phyloP scores from a whole-genome alignment of 768 basidiomycete genomes.

The Butyriboletus loyo region DNA sequence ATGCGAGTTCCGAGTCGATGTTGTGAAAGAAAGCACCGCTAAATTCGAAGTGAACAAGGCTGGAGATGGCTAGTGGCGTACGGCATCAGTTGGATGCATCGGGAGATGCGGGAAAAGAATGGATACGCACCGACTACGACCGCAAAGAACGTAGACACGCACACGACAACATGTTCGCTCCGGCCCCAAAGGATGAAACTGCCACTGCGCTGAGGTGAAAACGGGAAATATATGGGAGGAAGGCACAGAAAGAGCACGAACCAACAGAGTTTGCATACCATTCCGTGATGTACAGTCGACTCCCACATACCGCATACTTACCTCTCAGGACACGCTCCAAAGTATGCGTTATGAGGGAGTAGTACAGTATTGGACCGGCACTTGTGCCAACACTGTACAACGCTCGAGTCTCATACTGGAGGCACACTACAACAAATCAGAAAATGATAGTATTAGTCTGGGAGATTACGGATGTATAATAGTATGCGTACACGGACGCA shows the following conservation, averaged over 20 bases:
- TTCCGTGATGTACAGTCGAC: slow-evolving; percentile 25
- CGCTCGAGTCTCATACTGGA: no score
- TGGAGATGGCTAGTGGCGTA: slow-evolving; percentile 12
- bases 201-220: neutral
- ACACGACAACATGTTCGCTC: slow-evolving; percentile 11
- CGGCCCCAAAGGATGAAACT: slow-evolving; percentile 17
- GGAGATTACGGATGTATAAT: no score
- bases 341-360: no score
- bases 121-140: slow-evolving; percentile 13
- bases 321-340: no score
- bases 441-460: no score
- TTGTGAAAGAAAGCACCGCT: slow-evolving; percentile 15
- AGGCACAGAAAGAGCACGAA: neutral
- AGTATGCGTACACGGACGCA: no score
- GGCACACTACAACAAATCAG: no score
- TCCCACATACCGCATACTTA: no score
- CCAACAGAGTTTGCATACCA: slow-evolving; percentile 29
- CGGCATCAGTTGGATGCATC: neutral
- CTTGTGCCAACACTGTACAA: no score
- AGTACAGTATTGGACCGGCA: no score
- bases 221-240: neutral
- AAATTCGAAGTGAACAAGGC: slow-evolving; percentile 9
- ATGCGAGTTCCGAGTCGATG: slow-evolving; percentile 23
- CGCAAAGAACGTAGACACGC: slow-evolving; percentile 12
- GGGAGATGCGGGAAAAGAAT: neutral